phyloP scores from a whole-genome alignment of 129 eudicot species.

The Chrysanthemum makinoi region DNA sequence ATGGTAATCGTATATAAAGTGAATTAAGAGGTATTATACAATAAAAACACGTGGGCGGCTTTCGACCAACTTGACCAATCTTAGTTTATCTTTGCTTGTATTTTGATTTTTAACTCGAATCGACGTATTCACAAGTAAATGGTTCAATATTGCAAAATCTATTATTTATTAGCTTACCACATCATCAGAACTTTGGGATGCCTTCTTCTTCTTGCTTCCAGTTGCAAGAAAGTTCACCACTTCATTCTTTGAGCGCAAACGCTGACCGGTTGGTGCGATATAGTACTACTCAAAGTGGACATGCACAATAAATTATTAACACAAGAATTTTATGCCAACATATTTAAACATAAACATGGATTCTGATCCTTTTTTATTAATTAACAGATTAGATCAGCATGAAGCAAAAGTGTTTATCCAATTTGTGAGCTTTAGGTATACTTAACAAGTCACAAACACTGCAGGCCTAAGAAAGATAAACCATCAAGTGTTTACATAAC shows the following conservation, averaged over 20 bases:
- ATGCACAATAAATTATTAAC: conserved; percentile 13
- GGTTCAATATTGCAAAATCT: not conserved
- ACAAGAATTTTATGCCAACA: not conserved
- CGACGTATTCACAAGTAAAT: not conserved
- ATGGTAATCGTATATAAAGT: not conserved
- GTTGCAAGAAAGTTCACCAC: conserved; percentile 51
- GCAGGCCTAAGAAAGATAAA: too few relatives aligned
- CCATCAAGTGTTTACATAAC: too few relatives aligned
- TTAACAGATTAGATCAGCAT: conserved; percentile 11
- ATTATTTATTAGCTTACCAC: conserved; percentile 34
- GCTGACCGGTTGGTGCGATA: conserved; percentile 38
- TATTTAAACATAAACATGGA: conserved; percentile 5
- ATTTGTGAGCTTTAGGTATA: not conserved
- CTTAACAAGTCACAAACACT: not conserved
- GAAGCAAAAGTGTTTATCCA: conserved; percentile 1
- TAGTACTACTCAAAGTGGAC: conserved; percentile 44
- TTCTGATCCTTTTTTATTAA: conserved; percentile 7
- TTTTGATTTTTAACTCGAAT: not conserved
- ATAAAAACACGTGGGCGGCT: too few relatives aligned
- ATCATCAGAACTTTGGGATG: conserved; percentile 37
- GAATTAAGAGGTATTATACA: too few relatives aligned
- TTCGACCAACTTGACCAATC: not conserved
- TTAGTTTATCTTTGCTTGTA: not conserved
- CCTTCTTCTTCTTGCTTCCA: conserved; percentile 37
- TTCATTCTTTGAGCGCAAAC: conserved; percentile 55